Conservation (phyloP, 225 moss, liverwort and hornwort genomes). For the Ulota crispa region DNA sequence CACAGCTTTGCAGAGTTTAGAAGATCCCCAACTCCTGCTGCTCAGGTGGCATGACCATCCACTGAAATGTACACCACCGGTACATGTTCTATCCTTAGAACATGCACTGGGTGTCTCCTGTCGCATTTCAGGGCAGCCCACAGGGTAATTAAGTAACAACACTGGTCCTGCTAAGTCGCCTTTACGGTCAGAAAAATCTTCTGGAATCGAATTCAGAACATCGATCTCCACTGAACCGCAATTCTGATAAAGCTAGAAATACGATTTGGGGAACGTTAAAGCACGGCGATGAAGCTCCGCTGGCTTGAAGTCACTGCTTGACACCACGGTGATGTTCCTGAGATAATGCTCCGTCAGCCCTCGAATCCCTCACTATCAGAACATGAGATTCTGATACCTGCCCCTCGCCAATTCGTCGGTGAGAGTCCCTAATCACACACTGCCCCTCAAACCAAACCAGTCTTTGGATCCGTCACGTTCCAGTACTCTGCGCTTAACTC, state of each 20-base stretch:
- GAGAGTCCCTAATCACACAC: constrained; percentile 50
- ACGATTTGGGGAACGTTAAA: too few species aligned
- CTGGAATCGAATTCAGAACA: too few species aligned
- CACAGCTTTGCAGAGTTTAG: too few species aligned
- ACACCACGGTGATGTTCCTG: constrained; percentile 61
- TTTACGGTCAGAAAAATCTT: constrained; percentile 49
- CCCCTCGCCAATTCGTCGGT: constrained; percentile 22
- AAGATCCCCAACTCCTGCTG: too few species aligned
- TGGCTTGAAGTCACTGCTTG: not conserved
- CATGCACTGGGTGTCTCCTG: too few species aligned
- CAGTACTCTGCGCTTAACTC: constrained; percentile 78
- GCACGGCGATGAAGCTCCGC: too few species aligned
- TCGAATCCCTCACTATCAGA: constrained; percentile 67
- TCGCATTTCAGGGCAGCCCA: constrained; percentile 68
- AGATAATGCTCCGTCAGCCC: constrained; percentile 69
- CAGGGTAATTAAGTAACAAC: constrained; percentile 56
- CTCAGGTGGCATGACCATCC: too few species aligned
- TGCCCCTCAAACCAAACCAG: constrained; percentile 57
- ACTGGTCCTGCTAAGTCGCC: constrained; percentile 57
- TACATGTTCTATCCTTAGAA: too few species aligned
- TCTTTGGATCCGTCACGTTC: constrained; percentile 58
- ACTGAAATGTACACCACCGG: too few species aligned
- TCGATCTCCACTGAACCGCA: too few species aligned
- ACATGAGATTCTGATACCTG: constrained; percentile 14
- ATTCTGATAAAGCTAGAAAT: too few species aligned